These are phyloP conservation scores for Cicer cuneatum DNA, from an alignment of 306 rosid species.

Conservation along the genomic window DNA sequence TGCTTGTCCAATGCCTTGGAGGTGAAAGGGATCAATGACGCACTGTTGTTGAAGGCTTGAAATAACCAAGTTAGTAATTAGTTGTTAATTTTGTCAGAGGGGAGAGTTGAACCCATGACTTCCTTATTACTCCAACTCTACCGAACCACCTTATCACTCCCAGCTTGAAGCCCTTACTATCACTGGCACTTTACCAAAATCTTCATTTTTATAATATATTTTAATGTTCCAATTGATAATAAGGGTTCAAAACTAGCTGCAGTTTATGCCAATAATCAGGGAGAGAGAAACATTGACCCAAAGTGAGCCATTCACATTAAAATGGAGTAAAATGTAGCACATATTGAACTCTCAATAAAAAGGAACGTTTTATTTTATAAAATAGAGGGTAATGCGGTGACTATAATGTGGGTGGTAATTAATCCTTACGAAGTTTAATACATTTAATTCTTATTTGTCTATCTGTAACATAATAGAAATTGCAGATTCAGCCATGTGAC, in stretches of 20 bases:
- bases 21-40: not conserved
- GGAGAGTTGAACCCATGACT: too few relatives aligned
- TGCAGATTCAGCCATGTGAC: constrained; percentile 20
- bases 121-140: too few relatives aligned
- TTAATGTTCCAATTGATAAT: not conserved
- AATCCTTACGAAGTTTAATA: constrained; percentile 7
- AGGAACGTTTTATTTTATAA: not conserved
- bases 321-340: constrained; percentile 4
- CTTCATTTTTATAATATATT: not conserved
- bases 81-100: too few relatives aligned
- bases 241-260: not conserved
- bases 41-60: not conserved
- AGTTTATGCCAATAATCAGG: not conserved
- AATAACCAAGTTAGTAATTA: too few relatives aligned
- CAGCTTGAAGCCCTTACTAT: not conserved
- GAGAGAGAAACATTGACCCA: not conserved
- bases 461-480: not conserved
- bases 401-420: not conserved
- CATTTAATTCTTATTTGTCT: constrained; percentile 15
- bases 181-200: not conserved
- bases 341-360: not conserved
- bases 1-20: not conserved
- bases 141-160: too few relatives aligned
- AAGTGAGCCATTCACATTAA: not conserved
- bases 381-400: not conserved